Evolutionary conservation across 495 filamentous ascomycete genomes (phyloP).

Genomic region (Ascodesmis nigricans): DNA sequence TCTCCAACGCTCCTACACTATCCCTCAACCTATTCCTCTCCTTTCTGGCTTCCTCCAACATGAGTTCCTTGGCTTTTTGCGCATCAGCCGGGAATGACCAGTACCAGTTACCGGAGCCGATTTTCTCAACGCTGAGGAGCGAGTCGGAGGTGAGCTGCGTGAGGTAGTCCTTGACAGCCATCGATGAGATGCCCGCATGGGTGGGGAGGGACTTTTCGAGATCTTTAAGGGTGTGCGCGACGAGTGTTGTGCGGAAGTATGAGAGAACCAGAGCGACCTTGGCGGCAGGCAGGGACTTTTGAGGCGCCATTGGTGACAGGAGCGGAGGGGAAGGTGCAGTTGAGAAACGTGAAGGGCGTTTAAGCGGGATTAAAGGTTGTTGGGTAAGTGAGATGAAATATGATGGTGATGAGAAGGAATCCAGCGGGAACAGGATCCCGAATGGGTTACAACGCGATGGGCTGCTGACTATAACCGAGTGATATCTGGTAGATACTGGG

Average conservation of each 20-base stretch:
- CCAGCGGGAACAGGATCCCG: no score
- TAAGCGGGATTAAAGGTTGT: no score
- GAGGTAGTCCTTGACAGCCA: constrained; percentile 20
- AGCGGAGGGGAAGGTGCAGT: no score
- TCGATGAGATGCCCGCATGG: constrained; percentile 32
- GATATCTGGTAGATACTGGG: no score
- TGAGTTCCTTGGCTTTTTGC: constrained; percentile 29
- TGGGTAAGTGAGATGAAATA: no score
- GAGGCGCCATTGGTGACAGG: constrained; percentile 30
- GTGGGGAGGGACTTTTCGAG: constrained; percentile 47
- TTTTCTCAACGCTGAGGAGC: constrained; percentile 52
- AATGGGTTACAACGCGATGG: no score
- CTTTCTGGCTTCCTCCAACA: constrained; percentile 28
- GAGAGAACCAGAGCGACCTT: constrained; percentile 41
- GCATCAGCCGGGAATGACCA: constrained; percentile 50
- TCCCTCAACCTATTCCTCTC: constrained; percentile 33
- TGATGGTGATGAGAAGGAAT: no score
- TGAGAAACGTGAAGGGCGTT: no score
- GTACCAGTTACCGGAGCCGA: constrained; percentile 65
- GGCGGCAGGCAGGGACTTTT: constrained; percentile 35
- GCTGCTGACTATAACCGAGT: no score
- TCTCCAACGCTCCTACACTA: constrained; percentile 21
- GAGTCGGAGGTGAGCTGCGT: constrained; percentile 26
- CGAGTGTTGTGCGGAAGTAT: constrained; percentile 39
- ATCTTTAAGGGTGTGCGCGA: constrained; percentile 51